A percentile compares a stretch with the other conserved stretches of the same genome.
Conservation (phyloP, 2,329 filamentous ascomycete species). For the Grosmannia clavigera region DNA sequence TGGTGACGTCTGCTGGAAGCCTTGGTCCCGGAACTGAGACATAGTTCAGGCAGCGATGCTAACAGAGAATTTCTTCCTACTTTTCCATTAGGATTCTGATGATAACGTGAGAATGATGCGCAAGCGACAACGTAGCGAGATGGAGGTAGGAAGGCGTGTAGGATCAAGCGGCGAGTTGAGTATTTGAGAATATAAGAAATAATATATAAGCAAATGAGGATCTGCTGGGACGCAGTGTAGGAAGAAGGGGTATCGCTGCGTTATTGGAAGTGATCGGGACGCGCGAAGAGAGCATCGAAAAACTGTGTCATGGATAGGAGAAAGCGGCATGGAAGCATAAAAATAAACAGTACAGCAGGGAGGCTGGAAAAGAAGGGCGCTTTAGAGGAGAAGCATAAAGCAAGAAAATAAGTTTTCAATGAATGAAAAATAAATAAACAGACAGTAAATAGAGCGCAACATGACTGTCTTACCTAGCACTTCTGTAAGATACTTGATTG, state of each 20-base stretch:
- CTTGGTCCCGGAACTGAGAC: constrained; percentile 27
- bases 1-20: constrained; percentile 34
- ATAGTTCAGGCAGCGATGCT: constrained; percentile 16
- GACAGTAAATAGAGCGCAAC: not conserved
- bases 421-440: not conserved
- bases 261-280: not conserved
- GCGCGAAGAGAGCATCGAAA: not conserved
- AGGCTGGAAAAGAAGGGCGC: not conserved
- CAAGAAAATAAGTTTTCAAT: not conserved
- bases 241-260: not conserved
- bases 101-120: not conserved
- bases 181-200: no score
- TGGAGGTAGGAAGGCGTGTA: not conserved
- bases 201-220: not conserved
- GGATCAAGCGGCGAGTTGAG: not conserved
- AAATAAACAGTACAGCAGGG: not conserved
- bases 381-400: not conserved
- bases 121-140: not conserved
- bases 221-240: not conserved
- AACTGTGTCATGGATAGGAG: not conserved
- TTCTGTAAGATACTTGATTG: not conserved
- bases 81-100: not conserved
- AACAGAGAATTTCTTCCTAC: not conserved
- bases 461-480: not conserved
- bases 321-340: not conserved